Evolutionary conservation across 176 grass and related monocot genomes (phyloP), one percentile per base, ranked within the genome.

Genomic region (Paspalum notatum): DNA sequence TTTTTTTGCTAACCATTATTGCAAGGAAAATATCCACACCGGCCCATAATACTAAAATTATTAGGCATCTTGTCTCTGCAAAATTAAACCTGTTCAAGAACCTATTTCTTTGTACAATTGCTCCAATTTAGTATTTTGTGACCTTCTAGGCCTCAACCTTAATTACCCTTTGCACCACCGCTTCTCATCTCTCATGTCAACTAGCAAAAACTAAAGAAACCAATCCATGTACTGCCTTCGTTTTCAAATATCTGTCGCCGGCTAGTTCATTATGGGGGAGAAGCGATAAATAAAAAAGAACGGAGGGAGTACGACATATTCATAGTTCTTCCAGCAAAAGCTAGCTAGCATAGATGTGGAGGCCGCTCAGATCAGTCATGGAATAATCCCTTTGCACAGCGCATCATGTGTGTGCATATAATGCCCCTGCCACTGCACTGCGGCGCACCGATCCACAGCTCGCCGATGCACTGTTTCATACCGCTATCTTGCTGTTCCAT

Each of bases 361-460:
- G 62, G 8, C 51, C 22, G 16, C 16, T 3, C 17, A n/a, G 16
- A 67, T 81, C 82, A 89, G 81, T 80, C 82, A 48, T 55, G 71
- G 76, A 89, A 85, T 85, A 58, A 84, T 84, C 79, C 71, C 48
- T 40, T 37, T 13, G 43, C 62, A 5, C 44, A 69, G 44, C 62
- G 49, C 74, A 87, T 77, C 57, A 68, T 68, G 54, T 57, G 46
- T 53, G 45, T 21, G 57, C 58, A 79, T 71, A 71, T 65, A 85
- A 75, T 85, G 83, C 75, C 66, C 46, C 83, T 78, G 83, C 85
- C 22, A n/a, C 14, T 8, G 32, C 53, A 60, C 72, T 76, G 82
- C 66, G 22, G 48, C 75, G 21, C 69, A 68, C 47, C 61, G 60
- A 40, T 61, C 53, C 63, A 70, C 66, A 56, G 80, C 40, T 22